Base-by-base conservation (phyloP, 2,329 filamentous ascomycete species). In the Hysterium pulicare region DNA sequence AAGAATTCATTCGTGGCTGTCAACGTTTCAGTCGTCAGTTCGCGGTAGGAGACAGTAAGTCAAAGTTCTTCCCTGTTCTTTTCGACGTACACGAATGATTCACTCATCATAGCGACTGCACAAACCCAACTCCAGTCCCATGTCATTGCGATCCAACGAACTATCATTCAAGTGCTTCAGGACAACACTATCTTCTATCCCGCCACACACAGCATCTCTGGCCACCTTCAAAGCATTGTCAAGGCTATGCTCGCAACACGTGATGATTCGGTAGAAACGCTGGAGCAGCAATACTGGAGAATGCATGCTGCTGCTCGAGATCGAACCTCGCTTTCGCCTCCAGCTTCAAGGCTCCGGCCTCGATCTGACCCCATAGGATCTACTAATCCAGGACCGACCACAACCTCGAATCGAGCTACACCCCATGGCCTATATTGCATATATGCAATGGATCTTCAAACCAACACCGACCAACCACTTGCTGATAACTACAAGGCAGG, bases 81-180 rank as follows among this genome's bases (percentile, higher is more conserved):
- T 10, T 11, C 28, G 13, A 9, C 28, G 13, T 31, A n/a, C n/a
- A n/a, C n/a, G n/a, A n/a, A n/a, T n/a, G n/a, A n/a, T n/a, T n/a
- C n/a, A n/a, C n/a, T n/a, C 23, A 10, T 10, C 15, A 24, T 21
- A 62, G 59, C 58, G 33, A 52, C 55, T 10, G 48, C 59, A 2
- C 60, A 57, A 28, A 59, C 48, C 21, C 58, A 63, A 28, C 51
- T 66, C 1, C 61, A 64, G 26, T 44, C 55, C 2, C 61, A 66
- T 26, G 61, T 64, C 26, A 64, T 64, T 37, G 42, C 52, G 3
- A 43, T 66, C 8, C 61, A 64, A 39, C 55, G 57, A 40, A 55
- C 54, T 0, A 46, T 62, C 5, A 45, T 65, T 21, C 48, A 41
- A 15, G 59, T 61, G 24, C 58, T 62, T 22, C 54, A 61, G 41